phyloP scores from a whole-genome alignment of 169 alveolate genomes.

The Plasmodium sp. region DNA sequence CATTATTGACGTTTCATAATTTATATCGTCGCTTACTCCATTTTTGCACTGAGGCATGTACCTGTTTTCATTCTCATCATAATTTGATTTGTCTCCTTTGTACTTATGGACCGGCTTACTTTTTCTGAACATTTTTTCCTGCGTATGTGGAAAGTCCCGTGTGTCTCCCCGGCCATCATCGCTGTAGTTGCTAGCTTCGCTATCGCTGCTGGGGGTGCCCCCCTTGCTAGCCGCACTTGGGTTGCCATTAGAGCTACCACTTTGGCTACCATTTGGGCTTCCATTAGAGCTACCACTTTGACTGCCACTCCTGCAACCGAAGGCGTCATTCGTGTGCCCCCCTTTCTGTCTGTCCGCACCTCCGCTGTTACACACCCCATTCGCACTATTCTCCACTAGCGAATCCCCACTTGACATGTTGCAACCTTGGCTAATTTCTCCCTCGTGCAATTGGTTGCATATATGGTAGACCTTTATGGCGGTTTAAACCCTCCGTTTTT shows the following conservation, averaged over 20 bases:
- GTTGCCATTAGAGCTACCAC: not conserved
- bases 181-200: not conserved
- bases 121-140: not conserved
- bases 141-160: not conserved
- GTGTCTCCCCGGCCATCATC: not conserved
- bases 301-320: not conserved
- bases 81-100: not conserved
- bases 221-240: not conserved
- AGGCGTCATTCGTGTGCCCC: not conserved
- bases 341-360: not conserved
- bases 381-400: not conserved
- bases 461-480: not conserved
- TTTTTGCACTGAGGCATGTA: not conserved
- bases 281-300: not conserved
- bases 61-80: not conserved
- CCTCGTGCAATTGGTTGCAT: not conserved
- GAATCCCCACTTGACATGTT: constrained; percentile 6
- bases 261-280: not conserved
- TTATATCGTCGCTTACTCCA: not conserved
- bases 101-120: not conserved
- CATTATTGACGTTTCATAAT: constrained; percentile 18
- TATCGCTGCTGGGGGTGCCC: not conserved
- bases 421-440: not conserved
- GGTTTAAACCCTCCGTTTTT: not conserved
- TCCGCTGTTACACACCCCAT: not conserved